Evolutionary conservation across 345 rosid species (phyloP), one percentile per base, ranked within the genome.

Genomic region (Mangifera indica): DNA sequence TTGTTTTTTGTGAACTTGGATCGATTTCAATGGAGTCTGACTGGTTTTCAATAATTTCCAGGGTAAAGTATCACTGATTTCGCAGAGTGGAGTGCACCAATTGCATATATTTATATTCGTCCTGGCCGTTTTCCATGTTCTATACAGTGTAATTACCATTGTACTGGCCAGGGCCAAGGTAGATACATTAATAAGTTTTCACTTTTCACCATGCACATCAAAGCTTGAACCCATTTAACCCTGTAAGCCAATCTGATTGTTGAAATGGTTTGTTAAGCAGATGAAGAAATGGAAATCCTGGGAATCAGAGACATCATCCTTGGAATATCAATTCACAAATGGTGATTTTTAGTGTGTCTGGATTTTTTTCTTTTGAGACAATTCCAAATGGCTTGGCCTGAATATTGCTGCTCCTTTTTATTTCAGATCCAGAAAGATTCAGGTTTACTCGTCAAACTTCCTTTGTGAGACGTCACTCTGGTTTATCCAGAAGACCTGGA

Each of bases 381-480:
- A 5, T 5, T 37, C 7, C 42, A 37, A 37, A 37, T 37, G 42
- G 42, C 42, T 37, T 37, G 42, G 49, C 22, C 22, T 49, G 18
- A 7, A 37, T 37, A 37, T 6, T 37, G 37, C 8, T 7, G 9
- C 2, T 2, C 17, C 29, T 13, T 5, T 42, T n/a, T 51, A 11
- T 9, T 46, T 2, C 79, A 85, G 93, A 87, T 78, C 88, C 88
- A 5, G 52, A 74, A 49, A 85, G 89, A 66, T 85, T 87, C 72
- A 78, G 91, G 62, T 79, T 89, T 3, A 82, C 89, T n/a, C 93
- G 84, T 57, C 89, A 87, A 71, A 85, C 88, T 13, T 85, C 91
- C 3, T 88, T 88, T 12, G 88, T 84, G 24, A 86, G 34, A 78
- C 81, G 77, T 20, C 89, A 89, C 78, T 77, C 85, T 7, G 83